Evolutionary conservation across 1,284 basidiomycete genomes (phyloP).

Genomic region (Sphagnurus paluster): DNA sequence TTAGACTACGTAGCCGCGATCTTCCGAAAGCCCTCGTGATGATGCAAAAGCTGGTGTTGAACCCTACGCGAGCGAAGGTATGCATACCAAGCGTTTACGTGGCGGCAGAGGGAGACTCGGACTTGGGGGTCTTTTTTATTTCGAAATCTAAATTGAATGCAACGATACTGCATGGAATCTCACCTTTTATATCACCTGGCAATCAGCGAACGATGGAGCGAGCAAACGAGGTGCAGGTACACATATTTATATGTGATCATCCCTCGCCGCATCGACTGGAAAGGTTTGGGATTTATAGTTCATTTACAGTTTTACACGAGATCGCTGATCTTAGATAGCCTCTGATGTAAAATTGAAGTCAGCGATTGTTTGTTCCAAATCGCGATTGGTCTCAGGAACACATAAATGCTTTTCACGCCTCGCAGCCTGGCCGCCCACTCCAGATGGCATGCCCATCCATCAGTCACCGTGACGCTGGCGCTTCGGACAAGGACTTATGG

Average conservation of each 20-base stretch:
- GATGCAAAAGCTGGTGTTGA: slow-evolving; percentile 1
- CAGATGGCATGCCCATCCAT: slow-evolving; percentile 41
- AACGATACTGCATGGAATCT: not conserved
- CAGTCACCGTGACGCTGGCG: slow-evolving; percentile 23
- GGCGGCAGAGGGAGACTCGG: not conserved
- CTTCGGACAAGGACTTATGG: slow-evolving; percentile 22
- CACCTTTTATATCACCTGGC: not conserved
- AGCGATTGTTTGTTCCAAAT: slow-evolving; percentile 28
- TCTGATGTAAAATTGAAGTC: slow-evolving; percentile 35
- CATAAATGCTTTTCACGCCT: slow-evolving; percentile 25
- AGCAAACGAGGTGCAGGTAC: no score
- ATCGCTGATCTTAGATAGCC: slow-evolving; percentile 39
- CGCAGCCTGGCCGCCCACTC: slow-evolving; percentile 33
- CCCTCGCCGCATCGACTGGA: not conserved
- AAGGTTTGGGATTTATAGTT: slow-evolving; percentile 24
- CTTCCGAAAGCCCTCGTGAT: slow-evolving; percentile 6
- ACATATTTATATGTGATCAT: slow-evolving; percentile 4
- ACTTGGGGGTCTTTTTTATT: no score
- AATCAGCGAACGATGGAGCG: not conserved
- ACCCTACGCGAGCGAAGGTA: slow-evolving; percentile 3
- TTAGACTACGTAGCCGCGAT: slow-evolving; percentile 6
- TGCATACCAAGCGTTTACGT: slow-evolving; percentile 3
- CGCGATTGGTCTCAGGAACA: slow-evolving; percentile 32
- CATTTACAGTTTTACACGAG: slow-evolving; percentile 28
- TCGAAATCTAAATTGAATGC: slow-evolving; percentile 5